phyloP scores from a whole-genome alignment of 345 rosid species.

The Populus alba region DNA sequence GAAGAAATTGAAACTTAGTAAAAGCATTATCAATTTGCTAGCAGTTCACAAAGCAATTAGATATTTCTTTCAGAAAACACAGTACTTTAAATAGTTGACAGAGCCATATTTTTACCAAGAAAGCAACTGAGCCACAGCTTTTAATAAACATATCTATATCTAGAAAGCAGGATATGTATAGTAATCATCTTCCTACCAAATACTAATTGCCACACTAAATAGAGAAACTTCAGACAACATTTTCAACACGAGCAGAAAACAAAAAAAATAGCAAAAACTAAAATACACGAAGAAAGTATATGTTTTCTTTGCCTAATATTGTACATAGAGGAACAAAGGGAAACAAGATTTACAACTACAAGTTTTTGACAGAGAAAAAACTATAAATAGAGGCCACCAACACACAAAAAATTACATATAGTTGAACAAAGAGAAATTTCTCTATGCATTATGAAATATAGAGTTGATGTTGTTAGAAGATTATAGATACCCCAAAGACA shows the following conservation, averaged over 20 bases:
- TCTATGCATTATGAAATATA: not conserved
- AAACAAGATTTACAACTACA: too few species aligned
- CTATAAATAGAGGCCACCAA: too few species aligned
- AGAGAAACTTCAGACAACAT: slow-evolving; percentile 22
- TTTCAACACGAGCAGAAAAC: slow-evolving; percentile 16
- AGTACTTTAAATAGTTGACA: not conserved
- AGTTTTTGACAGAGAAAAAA: too few species aligned
- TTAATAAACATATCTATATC: slow-evolving; percentile 25
- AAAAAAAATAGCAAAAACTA: slow-evolving; percentile 17
- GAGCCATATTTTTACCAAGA: not conserved
- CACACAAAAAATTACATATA: too few species aligned
- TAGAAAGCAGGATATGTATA: slow-evolving; percentile 19
- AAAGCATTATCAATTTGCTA: not conserved
- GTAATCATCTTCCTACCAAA: slow-evolving; percentile 8
- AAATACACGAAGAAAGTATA: slow-evolving; percentile 22
- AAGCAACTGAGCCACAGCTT: not conserved
- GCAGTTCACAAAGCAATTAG: not conserved
- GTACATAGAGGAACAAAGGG: not conserved
- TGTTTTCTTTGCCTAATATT: slow-evolving; percentile 19
- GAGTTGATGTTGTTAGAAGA: not conserved
- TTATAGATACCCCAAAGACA: slow-evolving; percentile 59
- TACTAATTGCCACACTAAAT: slow-evolving; percentile 18
- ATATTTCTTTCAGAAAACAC: not conserved
- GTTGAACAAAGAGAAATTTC: not conserved
- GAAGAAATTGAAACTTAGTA: not conserved